phyloP scores from a whole-genome alignment of 768 basidiomycete species.

The Phylloporus rhodoxanthus region DNA sequence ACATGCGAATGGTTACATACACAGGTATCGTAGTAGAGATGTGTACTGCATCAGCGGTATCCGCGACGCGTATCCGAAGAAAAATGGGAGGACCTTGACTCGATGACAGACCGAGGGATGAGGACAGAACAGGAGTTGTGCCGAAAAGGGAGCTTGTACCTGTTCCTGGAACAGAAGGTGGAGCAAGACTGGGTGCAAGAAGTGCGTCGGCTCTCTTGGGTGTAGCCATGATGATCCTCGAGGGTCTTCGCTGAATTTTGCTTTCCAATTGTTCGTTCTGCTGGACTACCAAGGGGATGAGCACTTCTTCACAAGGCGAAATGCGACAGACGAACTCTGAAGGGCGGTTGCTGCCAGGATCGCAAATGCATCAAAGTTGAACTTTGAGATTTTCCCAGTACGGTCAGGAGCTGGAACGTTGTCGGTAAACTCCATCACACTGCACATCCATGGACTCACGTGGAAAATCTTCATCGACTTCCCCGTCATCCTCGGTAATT shows the following conservation, averaged over 20 bases:
- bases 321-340: conserved; percentile 49
- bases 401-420: conserved; percentile 78
- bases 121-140: conserved; percentile 52
- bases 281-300: conserved; percentile 36
- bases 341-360: conserved; percentile 67
- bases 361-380: conserved; percentile 87
- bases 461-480: conserved; percentile 98
- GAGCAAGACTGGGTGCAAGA: conserved; percentile 32
- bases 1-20: conserved; percentile 42
- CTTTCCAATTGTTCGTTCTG: conserved; percentile 79
- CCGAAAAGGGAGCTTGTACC: conserved; percentile 43
- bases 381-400: conserved; percentile 77
- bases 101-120: conserved; percentile 63
- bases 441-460: conserved; percentile 48
- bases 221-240: conserved; percentile 51
- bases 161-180: conserved; percentile 34
- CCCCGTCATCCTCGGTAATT: conserved; percentile 95
- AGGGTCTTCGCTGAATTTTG: conserved; percentile 79
- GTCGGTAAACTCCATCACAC: not conserved
- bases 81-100: conserved; percentile 79
- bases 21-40: conserved; percentile 88
- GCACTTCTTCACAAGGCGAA: not conserved
- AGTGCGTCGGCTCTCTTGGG: conserved; percentile 54
- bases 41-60: conserved; percentile 76
- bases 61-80: conserved; percentile 74